These are phyloP conservation scores for Acidomyces sp. DNA, from an alignment of 495 filamentous ascomycete species.

Conservation along the genomic window DNA sequence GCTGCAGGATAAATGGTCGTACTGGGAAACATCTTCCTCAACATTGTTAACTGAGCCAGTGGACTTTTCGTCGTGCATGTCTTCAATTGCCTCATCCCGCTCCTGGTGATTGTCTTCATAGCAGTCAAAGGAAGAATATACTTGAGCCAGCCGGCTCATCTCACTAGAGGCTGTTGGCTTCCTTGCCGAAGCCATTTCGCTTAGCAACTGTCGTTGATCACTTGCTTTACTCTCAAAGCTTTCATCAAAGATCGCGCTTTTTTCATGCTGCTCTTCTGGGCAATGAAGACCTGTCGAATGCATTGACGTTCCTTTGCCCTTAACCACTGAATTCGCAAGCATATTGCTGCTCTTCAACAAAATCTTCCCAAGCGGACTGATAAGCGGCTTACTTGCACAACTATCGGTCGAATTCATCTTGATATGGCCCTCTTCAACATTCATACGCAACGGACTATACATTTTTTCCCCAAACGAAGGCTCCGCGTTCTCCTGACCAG, in stretches of 20 bases:
- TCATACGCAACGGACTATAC: constrained; percentile 6
- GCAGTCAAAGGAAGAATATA: not conserved
- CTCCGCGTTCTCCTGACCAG: not conserved
- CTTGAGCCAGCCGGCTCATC: not conserved
- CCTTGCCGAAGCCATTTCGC: constrained; percentile 1
- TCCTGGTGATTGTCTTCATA: constrained; percentile 1
- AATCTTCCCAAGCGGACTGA: constrained; percentile 15
- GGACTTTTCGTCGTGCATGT: not conserved
- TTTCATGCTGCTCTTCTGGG: not conserved
- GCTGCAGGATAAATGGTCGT: constrained; percentile 7
- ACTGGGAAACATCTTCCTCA: not conserved
- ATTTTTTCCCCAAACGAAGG: too few relatives aligned
- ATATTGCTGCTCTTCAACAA: constrained; percentile 13
- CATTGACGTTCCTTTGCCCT: not conserved
- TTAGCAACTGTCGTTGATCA: constrained; percentile 17
- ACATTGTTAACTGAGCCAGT: too few relatives aligned
- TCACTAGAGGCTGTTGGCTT: not conserved
- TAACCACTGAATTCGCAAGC: not conserved
- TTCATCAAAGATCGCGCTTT: not conserved
- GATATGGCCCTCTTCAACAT: not conserved
- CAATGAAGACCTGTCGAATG: not conserved
- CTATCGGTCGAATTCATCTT: not conserved
- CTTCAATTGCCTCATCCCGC: not conserved
- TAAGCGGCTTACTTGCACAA: not conserved
- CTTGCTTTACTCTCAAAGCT: constrained; percentile 16